A percentile compares a stretch with the other conserved stretches of the same genome.
Evolutionary conservation across 2,329 filamentous ascomycete genomes (phyloP).

Genomic region (Didymella pinodella): DNA sequence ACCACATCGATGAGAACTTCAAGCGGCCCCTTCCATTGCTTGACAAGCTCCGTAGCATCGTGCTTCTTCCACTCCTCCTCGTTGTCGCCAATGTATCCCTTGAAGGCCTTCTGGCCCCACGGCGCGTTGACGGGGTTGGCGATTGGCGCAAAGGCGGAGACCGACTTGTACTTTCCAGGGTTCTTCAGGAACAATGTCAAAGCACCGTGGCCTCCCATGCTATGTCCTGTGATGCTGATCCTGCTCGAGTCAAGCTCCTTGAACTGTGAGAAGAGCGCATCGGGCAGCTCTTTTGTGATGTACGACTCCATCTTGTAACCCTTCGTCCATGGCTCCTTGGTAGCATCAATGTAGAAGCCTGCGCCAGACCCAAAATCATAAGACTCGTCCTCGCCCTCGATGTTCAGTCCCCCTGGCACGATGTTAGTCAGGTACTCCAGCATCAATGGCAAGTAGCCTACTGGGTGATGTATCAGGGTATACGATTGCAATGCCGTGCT

Average conservation of each 20-base stretch:
- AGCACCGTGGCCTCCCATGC: conserved; percentile 96
- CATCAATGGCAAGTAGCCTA: conserved; percentile 48
- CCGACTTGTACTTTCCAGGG: conserved; percentile 86
- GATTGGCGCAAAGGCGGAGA: conserved; percentile 91
- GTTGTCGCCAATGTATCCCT: conserved; percentile 82
- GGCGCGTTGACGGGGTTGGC: conserved; percentile 83
- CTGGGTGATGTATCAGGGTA: conserved; percentile 96
- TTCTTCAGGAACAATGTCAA: conserved; percentile 92
- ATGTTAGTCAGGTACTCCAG: conserved; percentile 26
- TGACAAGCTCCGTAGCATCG: conserved; percentile 89
- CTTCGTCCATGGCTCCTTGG: conserved; percentile 72
- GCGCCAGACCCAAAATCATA: conserved; percentile 94
- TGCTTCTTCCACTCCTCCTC: conserved; percentile 84
- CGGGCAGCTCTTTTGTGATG: conserved; percentile 86
- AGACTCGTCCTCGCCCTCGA: conserved; percentile 82
- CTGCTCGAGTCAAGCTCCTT: conserved; percentile 72
- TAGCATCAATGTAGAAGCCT: conserved; percentile 94
- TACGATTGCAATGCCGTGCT: conserved; percentile 86
- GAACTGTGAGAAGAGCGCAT: conserved; percentile 75
- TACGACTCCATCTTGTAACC: conserved; percentile 97
- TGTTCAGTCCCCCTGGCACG: conserved; percentile 71
- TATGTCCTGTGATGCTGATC: conserved; percentile 90
- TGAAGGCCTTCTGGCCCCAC: conserved; percentile 96
- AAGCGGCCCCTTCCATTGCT: conserved; percentile 74
- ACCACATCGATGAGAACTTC: conserved; percentile 89